Evolutionary conservation across 495 filamentous ascomycete genomes (phyloP), one percentile per base, ranked within the genome.

Genomic region (Tuber umbilicatum): DNA sequence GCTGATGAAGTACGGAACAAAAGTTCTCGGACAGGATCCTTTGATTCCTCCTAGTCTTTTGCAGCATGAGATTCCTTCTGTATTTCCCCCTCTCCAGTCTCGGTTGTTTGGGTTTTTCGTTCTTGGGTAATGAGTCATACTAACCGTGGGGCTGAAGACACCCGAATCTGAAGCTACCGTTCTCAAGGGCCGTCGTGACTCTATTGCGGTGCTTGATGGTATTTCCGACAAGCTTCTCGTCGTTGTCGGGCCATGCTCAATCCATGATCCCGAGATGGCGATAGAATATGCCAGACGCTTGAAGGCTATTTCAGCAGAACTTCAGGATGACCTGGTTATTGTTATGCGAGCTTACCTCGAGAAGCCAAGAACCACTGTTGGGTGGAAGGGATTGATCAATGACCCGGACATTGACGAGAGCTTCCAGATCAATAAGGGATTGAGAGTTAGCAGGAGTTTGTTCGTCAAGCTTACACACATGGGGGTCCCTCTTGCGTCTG

Each of bases 281-380:
- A 87, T 94, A 75, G 95, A 97, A 83, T 99, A 99, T 84, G 90
- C 91, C 78, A 80, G 85, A 41, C 89, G 90, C 55, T 86, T 99
- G 55, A 93, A 93, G 85, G 85, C 86, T 40, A 85, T 97, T 37
- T 87, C 91, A 40, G 86, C 89, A 40, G 91, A 90, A 85, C 90
- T 97, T 70, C 88, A 89, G 73, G 89, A 90, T 76, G 94, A 98
- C 83, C 87, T 99, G 45, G 90, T 89, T 78, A 90, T 99, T 82
- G 90, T 99, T 83, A 99, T 99, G 95, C 92, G 95, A 75, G 93
- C 95, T 82, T 99, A 99, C 87, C 91, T 99, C 35, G 95, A 99
- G 88, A 99, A 99, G 87, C 95, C 95, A 41, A 91, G 95, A 60
- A 99, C 95, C n/a, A 99, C 95, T 2, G 95, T 99, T 47, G 95